Evolutionary conservation across 805 yeast genomes (phyloP).

Genomic region (Jamesozyma rosinii): DNA sequence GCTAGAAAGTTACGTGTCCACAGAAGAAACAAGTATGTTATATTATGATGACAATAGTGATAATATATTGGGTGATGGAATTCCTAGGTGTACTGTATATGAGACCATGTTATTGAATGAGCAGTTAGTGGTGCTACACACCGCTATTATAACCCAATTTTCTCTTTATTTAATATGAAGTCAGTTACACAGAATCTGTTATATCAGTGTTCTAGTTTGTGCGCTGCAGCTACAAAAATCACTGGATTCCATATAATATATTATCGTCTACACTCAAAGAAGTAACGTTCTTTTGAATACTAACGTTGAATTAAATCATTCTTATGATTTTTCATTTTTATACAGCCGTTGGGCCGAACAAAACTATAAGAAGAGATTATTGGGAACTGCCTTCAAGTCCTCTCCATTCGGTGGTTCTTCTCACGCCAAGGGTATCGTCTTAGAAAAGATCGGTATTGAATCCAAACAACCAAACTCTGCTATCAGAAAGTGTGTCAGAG

Average conservation of each 20-base stretch:
- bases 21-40: constrained; percentile 88
- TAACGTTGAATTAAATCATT: constrained; percentile 6
- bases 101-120: no score
- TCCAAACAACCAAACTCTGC: constrained; percentile 99
- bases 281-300: constrained; percentile 4
- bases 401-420: constrained; percentile 99
- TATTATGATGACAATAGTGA: not conserved
- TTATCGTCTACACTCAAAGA: not conserved
- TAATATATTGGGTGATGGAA: not conserved
- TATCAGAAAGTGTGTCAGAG: constrained; percentile 99
- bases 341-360: constrained; percentile 96
- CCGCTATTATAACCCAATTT: no score
- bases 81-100: no score
- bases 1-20: constrained; percentile 99
- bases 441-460: constrained; percentile 99
- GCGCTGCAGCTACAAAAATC: no score
- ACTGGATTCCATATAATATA: no score
- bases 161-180: no score
- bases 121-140: no score
- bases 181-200: no score
- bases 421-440: constrained; percentile 99
- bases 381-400: constrained; percentile 99
- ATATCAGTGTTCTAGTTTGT: no score
- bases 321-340: constrained; percentile 3
- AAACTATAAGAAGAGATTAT: constrained; percentile 95